Evolutionary conservation across 441 rosid genomes (phyloP).

Genomic region (Adansonia rubrostipa): DNA sequence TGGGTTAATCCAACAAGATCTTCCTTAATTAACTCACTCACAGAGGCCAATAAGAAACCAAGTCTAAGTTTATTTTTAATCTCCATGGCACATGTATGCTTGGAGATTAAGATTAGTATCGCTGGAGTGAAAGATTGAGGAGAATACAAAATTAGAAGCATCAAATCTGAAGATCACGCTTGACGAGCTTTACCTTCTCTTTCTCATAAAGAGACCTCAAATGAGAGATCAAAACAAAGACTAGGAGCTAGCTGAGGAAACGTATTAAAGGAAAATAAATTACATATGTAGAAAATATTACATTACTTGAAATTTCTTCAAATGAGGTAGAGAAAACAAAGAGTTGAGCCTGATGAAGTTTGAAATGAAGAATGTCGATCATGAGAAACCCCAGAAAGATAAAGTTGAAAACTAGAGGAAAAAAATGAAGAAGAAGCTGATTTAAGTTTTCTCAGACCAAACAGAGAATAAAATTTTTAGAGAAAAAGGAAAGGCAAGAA

Average conservation of each 20-base stretch:
- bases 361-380: constrained; percentile 15
- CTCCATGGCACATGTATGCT: neutral
- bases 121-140: neutral
- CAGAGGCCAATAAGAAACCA: neutral
- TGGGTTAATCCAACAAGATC: constrained; percentile 6
- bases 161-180: constrained; percentile 27
- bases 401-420: constrained; percentile 3
- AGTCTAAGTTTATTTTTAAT: neutral
- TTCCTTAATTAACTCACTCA: neutral
- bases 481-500: constrained; percentile 20
- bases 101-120: neutral
- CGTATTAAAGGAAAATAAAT: constrained; percentile 16
- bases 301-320: neutral
- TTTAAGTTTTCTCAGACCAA: constrained; percentile 18
- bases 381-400: constrained; percentile 4
- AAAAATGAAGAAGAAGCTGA: constrained; percentile 10
- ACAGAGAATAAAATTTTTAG: neutral
- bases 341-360: neutral
- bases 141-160: neutral
- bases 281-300: neutral
- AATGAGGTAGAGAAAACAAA: constrained; percentile 3
- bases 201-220: constrained; percentile 19
- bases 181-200: constrained; percentile 27
- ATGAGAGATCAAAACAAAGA: constrained; percentile 26
- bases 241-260: constrained; percentile 20